Evolutionary conservation across 1,284 basidiomycete species (phyloP).

Genomic region (Earliella scabrosa): DNA sequence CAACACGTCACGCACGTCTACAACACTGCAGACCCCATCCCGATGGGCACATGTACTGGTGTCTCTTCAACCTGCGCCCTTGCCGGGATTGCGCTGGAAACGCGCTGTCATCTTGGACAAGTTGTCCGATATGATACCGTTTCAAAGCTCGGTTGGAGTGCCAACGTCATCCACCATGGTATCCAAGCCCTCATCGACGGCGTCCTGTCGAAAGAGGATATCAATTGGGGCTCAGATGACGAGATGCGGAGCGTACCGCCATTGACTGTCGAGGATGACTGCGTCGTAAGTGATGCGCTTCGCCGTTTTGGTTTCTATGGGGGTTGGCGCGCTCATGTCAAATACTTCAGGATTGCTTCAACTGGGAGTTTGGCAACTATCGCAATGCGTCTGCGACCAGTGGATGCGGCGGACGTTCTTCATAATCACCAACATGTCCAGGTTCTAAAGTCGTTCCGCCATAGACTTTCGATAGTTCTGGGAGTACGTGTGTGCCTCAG

Average conservation of each 20-base stretch:
- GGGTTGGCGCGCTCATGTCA: too few relatives aligned
- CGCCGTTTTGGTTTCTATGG: too few relatives aligned
- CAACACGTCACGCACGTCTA: constrained; percentile 84
- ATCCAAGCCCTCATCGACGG: constrained; percentile 81
- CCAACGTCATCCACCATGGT: constrained; percentile 81
- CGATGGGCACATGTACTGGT: constrained; percentile 83
- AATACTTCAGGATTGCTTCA: too few relatives aligned
- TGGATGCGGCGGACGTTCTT: too few relatives aligned
- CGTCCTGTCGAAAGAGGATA: constrained; percentile 59
- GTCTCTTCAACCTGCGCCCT: constrained; percentile 72
- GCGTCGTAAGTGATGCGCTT: constrained; percentile 42
- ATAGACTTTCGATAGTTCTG: too few relatives aligned
- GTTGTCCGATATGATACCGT: constrained; percentile 87
- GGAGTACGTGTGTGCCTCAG: too few relatives aligned
- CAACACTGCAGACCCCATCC: constrained; percentile 86
- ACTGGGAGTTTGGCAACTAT: too few relatives aligned
- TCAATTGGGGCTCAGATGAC: constrained; percentile 54
- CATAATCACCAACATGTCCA: too few relatives aligned
- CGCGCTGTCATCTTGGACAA: constrained; percentile 74
- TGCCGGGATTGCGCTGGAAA: constrained; percentile 79
- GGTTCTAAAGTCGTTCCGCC: too few relatives aligned
- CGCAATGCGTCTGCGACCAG: too few relatives aligned
- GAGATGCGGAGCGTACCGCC: constrained; percentile 26
- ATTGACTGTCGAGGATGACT: constrained; percentile 41
- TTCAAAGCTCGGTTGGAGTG: constrained; percentile 81